phyloP scores from a whole-genome alignment of 2,329 filamentous ascomycete genomes.

The Fusarium miscanthi region DNA sequence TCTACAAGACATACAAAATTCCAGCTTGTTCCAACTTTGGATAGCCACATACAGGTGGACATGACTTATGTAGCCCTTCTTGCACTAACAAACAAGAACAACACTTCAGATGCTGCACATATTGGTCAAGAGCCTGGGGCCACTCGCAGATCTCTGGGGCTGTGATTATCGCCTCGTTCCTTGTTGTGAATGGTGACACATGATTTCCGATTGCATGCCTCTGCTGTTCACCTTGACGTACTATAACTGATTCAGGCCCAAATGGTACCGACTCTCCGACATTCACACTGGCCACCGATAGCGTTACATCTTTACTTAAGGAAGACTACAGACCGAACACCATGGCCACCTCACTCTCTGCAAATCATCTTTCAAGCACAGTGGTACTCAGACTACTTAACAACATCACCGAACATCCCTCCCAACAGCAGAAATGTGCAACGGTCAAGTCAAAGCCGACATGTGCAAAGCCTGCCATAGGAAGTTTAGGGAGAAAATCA shows the following conservation, averaged over 20 bases:
- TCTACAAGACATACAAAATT: no score
- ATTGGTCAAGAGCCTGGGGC: no score
- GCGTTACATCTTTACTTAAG: background rate
- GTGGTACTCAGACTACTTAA: background rate
- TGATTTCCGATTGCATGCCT: fast-evolving
- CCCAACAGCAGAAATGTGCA: background rate
- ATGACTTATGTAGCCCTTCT: no score
- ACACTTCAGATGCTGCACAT: no score
- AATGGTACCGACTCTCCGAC: fast-evolving
- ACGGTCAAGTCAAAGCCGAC: background rate
- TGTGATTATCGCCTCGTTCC: fast-evolving
- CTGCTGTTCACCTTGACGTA: fast-evolving
- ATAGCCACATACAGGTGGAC: no score
- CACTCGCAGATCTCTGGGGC: no score
- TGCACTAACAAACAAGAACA: no score
- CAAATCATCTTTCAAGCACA: background rate
- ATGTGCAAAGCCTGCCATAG: background rate
- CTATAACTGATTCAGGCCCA: fast-evolving
- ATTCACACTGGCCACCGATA: fast-evolving
- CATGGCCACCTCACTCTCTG: fast-evolving
- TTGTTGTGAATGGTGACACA: fast-evolving
- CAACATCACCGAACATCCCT: background rate
- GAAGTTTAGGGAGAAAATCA: background rate
- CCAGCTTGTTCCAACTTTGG: no score
- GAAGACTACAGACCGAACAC: fast-evolving